These are phyloP conservation scores for Neurospora sp. DNA, from an alignment of 2,329 filamentous ascomycete species.

Conservation along the genomic window DNA sequence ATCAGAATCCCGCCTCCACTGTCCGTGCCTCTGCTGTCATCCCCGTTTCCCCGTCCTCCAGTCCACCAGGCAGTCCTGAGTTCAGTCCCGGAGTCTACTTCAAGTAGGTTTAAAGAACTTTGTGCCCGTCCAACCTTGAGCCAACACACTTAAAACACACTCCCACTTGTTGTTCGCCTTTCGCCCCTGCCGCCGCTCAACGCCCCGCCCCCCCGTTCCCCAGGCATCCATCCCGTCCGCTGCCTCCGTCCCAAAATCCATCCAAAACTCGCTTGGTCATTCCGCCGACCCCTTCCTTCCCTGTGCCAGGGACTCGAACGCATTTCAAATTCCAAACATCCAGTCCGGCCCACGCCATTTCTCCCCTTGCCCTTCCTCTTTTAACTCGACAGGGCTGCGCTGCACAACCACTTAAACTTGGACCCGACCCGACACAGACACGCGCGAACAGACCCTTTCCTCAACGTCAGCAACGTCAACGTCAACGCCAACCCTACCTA, in stretches of 20 bases:
- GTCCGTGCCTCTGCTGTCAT: not conserved
- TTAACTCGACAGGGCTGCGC: not conserved
- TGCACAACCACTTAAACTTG: not conserved
- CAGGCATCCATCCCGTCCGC: not conserved
- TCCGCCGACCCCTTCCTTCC: not conserved
- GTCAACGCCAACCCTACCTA: not conserved
- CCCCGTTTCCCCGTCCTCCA: not conserved
- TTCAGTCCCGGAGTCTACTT: not conserved
- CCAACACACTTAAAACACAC: not conserved
- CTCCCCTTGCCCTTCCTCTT: not conserved
- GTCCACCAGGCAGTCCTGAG: not conserved
- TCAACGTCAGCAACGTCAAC: not conserved
- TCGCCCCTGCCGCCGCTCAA: not conserved
- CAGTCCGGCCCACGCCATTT: not conserved
- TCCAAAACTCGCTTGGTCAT: not conserved
- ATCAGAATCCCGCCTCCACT: not conserved
- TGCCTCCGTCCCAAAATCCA: not conserved
- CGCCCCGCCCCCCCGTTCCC: not conserved
- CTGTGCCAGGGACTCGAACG: not conserved
- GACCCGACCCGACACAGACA: not conserved
- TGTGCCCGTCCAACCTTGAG: not conserved
- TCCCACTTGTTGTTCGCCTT: not conserved
- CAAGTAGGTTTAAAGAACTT: not conserved
- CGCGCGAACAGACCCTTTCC: not conserved
- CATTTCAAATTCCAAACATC: not conserved